Conservation (phyloP, 2,329 filamentous ascomycete genomes). For the Fusarium scirpi region DNA sequence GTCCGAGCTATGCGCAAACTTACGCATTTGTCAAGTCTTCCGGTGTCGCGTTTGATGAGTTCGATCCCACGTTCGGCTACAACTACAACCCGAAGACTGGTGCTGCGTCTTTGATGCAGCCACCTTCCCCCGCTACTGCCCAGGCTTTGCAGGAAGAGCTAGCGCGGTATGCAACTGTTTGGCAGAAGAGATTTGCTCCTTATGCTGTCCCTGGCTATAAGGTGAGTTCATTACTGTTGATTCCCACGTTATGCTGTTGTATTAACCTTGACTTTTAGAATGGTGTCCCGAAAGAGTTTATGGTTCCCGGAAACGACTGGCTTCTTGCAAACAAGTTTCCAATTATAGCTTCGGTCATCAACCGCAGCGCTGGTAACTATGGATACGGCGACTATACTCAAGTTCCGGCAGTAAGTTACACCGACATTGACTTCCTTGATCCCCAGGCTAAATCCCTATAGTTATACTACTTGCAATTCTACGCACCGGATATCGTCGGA, state of each 20-base stretch:
- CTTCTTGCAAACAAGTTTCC: neutral
- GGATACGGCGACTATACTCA: slow-evolving; percentile 4
- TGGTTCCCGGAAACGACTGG: neutral
- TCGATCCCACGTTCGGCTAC: neutral
- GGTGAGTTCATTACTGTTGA: neutral
- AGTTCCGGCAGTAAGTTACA: neutral
- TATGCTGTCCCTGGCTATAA: neutral
- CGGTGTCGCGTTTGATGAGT: neutral
- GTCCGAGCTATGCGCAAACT: neutral
- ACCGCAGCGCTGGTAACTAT: neutral
- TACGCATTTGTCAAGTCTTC: neutral
- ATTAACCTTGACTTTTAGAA: neutral
- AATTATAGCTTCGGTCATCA: neutral
- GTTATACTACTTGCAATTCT: slow-evolving; percentile 4
- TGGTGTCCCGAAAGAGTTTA: neutral
- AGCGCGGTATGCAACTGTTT: neutral
- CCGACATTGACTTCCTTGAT: too few species aligned
- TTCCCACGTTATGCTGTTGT: fast-evolving
- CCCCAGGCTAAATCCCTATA: too few species aligned
- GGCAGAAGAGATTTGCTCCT: neutral
- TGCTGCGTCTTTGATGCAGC: neutral
- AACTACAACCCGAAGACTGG: neutral
- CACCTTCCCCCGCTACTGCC: fast-evolving
- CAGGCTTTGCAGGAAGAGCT: neutral
- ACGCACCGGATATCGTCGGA: neutral